Evolutionary conservation across 2,329 filamentous ascomycete species (phyloP).

Genomic region (Cercospora sp.): DNA sequence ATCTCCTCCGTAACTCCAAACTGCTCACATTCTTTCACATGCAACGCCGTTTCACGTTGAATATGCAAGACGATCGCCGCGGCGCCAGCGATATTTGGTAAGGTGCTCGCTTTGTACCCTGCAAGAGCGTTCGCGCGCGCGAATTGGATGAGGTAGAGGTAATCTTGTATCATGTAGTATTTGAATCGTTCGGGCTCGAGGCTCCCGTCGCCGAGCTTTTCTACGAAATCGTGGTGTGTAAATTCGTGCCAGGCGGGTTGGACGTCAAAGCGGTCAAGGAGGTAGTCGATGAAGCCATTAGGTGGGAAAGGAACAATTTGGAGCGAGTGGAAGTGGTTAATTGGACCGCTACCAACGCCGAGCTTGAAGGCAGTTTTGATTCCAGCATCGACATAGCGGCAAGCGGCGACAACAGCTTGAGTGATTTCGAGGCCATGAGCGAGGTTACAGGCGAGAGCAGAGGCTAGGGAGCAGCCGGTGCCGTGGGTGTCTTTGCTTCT

Average conservation of each 20-base stretch:
- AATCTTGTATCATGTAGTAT: constrained; percentile 87
- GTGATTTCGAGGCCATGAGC: constrained; percentile 59
- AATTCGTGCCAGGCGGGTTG: constrained; percentile 71
- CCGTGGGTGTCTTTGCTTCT: constrained; percentile 83
- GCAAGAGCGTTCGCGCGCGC: constrained; percentile 81
- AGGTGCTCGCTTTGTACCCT: constrained; percentile 76
- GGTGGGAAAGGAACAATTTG: constrained; percentile 68
- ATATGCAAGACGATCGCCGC: constrained; percentile 75
- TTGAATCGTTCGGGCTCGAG: constrained; percentile 78
- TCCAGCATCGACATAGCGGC: constrained; percentile 69
- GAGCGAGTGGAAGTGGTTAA: constrained; percentile 77
- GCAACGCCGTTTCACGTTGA: constrained; percentile 74
- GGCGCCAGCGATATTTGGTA: constrained; percentile 70
- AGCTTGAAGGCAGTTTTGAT: constrained; percentile 65
- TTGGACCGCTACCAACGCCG: constrained; percentile 67
- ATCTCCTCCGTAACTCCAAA: constrained; percentile 75
- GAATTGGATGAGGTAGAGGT: constrained; percentile 86
- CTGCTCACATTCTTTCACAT: constrained; percentile 76
- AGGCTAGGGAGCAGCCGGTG: constrained; percentile 91
- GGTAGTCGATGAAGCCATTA: constrained; percentile 79
- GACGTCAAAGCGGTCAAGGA: constrained; percentile 75
- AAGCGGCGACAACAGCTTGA: constrained; percentile 65
- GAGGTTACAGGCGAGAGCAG: constrained; percentile 74
- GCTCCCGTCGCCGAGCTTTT: constrained; percentile 71
- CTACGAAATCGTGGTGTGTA: constrained; percentile 79